Evolutionary conservation across 352 stramenopile genomes (phyloP), one percentile per base, ranked within the genome.

Genomic region (Globisporangium acanthophoron): DNA sequence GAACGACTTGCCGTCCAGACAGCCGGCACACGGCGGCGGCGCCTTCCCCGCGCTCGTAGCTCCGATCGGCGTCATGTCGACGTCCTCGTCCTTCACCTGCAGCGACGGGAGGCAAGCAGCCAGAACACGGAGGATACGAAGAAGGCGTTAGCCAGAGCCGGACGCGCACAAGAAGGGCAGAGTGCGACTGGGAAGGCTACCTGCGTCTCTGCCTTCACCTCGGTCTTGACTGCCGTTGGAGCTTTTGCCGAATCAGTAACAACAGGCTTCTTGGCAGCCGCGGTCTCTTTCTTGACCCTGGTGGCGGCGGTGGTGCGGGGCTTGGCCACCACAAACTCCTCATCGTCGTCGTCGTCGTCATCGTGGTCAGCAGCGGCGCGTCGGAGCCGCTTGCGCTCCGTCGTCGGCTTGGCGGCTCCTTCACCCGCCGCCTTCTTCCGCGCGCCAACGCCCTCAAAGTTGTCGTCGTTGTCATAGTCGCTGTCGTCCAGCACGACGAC

Each of bases 1-100:
- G 58, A 95, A 95, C 9, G 77, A 79, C 60, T 87, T 81, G 21
- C 80, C 80, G 33, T 93, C 80, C n/a, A 95, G 58, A 55, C 80
- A 90, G 1, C 80, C 80, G 0, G 78, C 60, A 39, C 74, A 88
- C 13, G 75, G 69, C 24, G 69, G 61, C 18, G 82, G 82, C 20
- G 82, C 63, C 35, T 85, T 86, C 21, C 76, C 75, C 27, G 77
- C 53, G 31, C 59, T 66, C 7, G 61, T 53, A 20, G 50, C 27
- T 12, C 18, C 35, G 24, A 71, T 66, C 9, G 65, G 65, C 21
- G 65, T 49, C 51, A 65, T 49, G 16, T 71, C 65, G 18, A 40
- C 52, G 27, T 65, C 61, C 2, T 48, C n/a, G 8, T 13, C 18
- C 11, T 49, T 49, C n/a, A 6, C 20, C 44, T 45, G 18, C 15